Percentiles rank a stretch among this genome's conserved stretches.
Evolutionary conservation across 768 basidiomycete species (phyloP).

Genomic region (Holtermannia corniformis): DNA sequence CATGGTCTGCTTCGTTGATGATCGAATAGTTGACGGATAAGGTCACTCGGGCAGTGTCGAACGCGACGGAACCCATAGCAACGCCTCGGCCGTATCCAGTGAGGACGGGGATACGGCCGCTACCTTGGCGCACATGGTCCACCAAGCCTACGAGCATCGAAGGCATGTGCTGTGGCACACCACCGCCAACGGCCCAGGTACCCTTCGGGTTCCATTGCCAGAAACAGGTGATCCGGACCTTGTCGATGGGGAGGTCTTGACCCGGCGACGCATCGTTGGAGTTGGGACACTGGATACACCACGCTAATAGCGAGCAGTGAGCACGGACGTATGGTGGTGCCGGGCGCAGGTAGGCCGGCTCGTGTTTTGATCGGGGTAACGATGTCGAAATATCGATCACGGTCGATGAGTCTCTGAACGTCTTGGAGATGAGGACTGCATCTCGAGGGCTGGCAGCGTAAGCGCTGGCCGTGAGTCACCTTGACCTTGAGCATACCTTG

Average conservation of each 20-base stretch:
- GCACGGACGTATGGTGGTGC: slow-evolving; percentile 89
- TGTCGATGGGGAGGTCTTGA: slow-evolving; percentile 4
- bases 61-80: slow-evolving; percentile 65
- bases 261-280: slow-evolving; percentile 34
- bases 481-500: slow-evolving; percentile 56
- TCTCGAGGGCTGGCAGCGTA: slow-evolving; percentile 64
- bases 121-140: slow-evolving; percentile 69
- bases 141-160: slow-evolving; percentile 71
- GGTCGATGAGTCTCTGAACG: slow-evolving; percentile 68
- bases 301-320: slow-evolving; percentile 74
- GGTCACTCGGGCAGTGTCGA: slow-evolving; percentile 72
- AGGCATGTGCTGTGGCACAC: slow-evolving; percentile 69
- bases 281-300: slow-evolving; percentile 66
- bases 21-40: slow-evolving; percentile 75
- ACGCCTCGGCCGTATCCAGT: slow-evolving; percentile 72
- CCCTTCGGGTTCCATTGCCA: slow-evolving; percentile 91
- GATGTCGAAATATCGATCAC: slow-evolving; percentile 87
- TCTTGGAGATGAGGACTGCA: slow-evolving; percentile 82
- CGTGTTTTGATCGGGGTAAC: slow-evolving; percentile 80
- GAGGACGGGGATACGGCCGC: slow-evolving; percentile 63
- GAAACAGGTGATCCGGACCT: slow-evolving; percentile 69
- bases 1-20: slow-evolving; percentile 59
- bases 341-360: slow-evolving; percentile 81
- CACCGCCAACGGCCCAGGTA: slow-evolving; percentile 67
- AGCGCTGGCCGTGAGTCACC: not conserved